Conservation (phyloP, 2,329 filamentous ascomycete species). For the Pseudopithomyces maydicus region DNA sequence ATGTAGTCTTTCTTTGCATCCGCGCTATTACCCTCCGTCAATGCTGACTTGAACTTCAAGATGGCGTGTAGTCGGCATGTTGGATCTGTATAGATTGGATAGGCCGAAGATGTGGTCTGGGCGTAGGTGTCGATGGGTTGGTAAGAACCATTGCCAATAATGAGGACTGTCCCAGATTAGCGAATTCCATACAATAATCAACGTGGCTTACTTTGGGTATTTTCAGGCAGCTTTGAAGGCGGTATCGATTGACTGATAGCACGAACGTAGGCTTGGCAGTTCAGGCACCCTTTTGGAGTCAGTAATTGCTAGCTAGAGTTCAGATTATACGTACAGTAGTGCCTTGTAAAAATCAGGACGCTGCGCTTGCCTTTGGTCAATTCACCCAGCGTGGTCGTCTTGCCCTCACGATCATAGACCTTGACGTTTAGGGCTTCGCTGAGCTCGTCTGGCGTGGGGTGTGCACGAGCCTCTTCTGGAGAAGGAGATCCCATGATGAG, state of each 20-base stretch:
- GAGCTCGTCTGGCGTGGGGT: constrained; percentile 16
- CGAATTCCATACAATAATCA: not conserved
- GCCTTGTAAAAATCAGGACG: constrained; percentile 25
- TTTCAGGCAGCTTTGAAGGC: constrained; percentile 20
- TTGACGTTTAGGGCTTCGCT: constrained; percentile 18
- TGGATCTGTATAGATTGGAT: constrained; percentile 31
- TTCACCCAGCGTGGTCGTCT: constrained; percentile 16
- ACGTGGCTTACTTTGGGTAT: constrained; percentile 21
- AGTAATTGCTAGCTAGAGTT: not conserved
- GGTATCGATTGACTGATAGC: constrained; percentile 24
- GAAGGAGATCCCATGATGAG: not conserved
- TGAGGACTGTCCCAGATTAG: constrained; percentile 16
- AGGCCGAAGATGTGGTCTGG: constrained; percentile 17
- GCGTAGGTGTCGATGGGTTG: constrained; percentile 30
- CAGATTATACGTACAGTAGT: constrained; percentile 24
- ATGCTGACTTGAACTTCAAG: constrained; percentile 25
- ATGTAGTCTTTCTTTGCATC: constrained; percentile 28
- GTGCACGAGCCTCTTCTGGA: not conserved
- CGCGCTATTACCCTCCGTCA: constrained; percentile 17
- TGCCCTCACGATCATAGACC: constrained; percentile 23
- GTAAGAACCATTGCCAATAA: constrained; percentile 28
- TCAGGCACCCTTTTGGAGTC: constrained; percentile 25
- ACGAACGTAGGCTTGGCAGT: constrained; percentile 29
- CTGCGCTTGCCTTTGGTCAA: constrained; percentile 20
- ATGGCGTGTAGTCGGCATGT: constrained; percentile 22